Evolutionary conservation across 306 rosid species (phyloP).

Genomic region (Cucumis cinereus): DNA sequence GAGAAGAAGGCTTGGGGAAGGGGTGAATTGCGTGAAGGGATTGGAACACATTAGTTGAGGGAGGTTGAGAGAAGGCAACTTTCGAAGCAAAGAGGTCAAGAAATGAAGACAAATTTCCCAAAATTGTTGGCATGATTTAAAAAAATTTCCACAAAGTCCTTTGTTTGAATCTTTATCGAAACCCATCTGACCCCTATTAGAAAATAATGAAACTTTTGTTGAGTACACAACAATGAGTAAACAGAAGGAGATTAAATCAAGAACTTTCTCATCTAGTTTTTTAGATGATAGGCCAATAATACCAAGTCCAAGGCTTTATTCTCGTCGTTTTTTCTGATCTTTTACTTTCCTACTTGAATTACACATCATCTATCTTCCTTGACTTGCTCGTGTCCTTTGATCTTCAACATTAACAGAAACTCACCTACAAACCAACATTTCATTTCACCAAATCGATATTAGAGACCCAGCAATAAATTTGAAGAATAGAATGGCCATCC

Average conservation of each 20-base stretch:
- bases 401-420: neutral
- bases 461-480: neutral
- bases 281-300: neutral
- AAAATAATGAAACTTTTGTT: neutral
- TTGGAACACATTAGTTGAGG: too few relatives aligned
- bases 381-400: neutral
- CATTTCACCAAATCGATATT: neutral
- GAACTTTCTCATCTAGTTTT: neutral
- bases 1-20: too few relatives aligned
- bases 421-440: neutral
- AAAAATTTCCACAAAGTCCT: too few relatives aligned
- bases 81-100: neutral
- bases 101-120: too few relatives aligned
- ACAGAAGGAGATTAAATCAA: neutral
- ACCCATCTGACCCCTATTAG: neutral
- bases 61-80: neutral
- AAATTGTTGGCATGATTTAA: too few relatives aligned
- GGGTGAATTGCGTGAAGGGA: too few relatives aligned
- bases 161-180: too few relatives aligned
- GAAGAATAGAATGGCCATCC: neutral
- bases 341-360: neutral
- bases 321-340: neutral
- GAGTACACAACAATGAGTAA: neutral
- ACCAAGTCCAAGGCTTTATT: neutral
- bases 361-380: neutral